Percentiles rank a stretch among this genome's conserved stretches.
Conservation (phyloP, 345 rosid genomes). For the Garcia nutans region DNA sequence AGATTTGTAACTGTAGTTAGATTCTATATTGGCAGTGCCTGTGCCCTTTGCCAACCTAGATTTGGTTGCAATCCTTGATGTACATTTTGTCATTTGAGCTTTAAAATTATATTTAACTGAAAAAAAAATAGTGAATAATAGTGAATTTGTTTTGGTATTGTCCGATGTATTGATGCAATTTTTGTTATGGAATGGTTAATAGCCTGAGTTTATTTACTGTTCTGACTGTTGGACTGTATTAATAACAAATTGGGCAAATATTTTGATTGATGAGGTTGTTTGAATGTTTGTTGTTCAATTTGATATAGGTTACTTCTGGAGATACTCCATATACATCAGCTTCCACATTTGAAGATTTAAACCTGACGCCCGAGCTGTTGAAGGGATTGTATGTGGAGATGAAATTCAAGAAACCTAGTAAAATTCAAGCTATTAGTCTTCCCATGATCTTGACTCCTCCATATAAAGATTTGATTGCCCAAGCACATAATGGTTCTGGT, state of each 20-base stretch:
- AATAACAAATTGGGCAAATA: no score
- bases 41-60: no score
- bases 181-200: background rate
- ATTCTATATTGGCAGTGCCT: no score
- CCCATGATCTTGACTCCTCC: slow-evolving; percentile 97
- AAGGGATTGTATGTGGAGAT: slow-evolving; percentile 90
- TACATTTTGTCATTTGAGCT: no score
- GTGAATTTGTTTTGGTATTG: no score
- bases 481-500: slow-evolving; percentile 96
- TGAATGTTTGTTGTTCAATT: background rate
- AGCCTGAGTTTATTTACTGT: background rate
- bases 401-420: slow-evolving; percentile 92
- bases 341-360: slow-evolving; percentile 73
- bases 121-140: no score
- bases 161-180: background rate
- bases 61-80: no score
- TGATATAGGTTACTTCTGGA: slow-evolving; percentile 60
- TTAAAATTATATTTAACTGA: no score
- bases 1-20: no score
- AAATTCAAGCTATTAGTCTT: slow-evolving; percentile 86
- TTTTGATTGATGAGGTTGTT: background rate
- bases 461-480: slow-evolving; percentile 75
- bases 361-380: slow-evolving; percentile 66
- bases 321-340: slow-evolving; percentile 89
- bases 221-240: no score